A percentile compares a stretch with the other conserved stretches of the same genome.
phyloP scores from a whole-genome alignment of 495 filamentous ascomycete species.

The Aspergillus cavernicola region DNA sequence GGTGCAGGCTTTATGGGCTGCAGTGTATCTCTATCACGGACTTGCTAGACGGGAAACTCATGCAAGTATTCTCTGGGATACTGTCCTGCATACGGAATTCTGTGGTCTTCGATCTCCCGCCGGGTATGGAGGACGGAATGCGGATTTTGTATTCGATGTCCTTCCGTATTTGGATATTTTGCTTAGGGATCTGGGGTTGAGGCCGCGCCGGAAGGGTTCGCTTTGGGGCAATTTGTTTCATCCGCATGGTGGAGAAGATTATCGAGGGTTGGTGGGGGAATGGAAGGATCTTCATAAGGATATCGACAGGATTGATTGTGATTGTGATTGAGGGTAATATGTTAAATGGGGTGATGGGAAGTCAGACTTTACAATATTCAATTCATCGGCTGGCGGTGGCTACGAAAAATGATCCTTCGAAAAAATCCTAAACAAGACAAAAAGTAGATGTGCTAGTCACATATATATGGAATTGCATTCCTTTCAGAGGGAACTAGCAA shows the following conservation, averaged over 20 bases:
- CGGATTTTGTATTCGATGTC: slow-evolving; percentile 72
- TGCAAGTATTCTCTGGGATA: slow-evolving; percentile 48
- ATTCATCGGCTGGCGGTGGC: no score
- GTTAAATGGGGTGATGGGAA: no score
- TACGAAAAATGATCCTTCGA: no score
- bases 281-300: slow-evolving; percentile 37
- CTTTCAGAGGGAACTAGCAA: no score
- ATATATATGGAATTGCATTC: no score
- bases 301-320: no score
- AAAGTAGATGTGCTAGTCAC: no score
- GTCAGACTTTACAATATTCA: no score
- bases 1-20: slow-evolving; percentile 67
- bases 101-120: slow-evolving; percentile 65
- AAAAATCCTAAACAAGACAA: no score
- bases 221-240: slow-evolving; percentile 44
- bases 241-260: slow-evolving; percentile 59
- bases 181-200: slow-evolving; percentile 61
- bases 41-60: not conserved
- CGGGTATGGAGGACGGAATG: slow-evolving; percentile 59
- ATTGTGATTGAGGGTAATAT: no score
- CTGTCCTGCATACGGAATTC: slow-evolving; percentile 62
- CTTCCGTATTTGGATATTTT: slow-evolving; percentile 73
- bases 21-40: slow-evolving; percentile 48
- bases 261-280: slow-evolving; percentile 56
- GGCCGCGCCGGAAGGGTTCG: slow-evolving; percentile 35